Base-by-base conservation (phyloP, 2,329 filamentous ascomycete genomes). In the Trichoderma pleuroti region DNA sequence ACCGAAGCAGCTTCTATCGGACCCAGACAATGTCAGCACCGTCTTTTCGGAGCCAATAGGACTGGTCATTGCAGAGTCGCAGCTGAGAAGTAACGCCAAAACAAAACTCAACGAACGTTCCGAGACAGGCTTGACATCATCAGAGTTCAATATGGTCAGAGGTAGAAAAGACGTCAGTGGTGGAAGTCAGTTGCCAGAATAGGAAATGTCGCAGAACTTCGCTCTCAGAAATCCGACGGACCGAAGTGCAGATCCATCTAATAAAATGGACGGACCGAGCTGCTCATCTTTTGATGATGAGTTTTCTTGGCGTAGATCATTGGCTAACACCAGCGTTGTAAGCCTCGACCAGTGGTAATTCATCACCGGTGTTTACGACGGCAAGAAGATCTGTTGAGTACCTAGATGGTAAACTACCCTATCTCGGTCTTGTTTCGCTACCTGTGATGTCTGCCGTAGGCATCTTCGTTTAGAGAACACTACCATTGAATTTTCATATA, bases 391-490 rank as follows among this genome's bases (percentile, higher is more conserved):
- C 16, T 42, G 18, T 10, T 42, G n/a, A 16, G 39, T n/a, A n/a
- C n/a, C n/a, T n/a, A n/a, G 39, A 42, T 42, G 8, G 16, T 1
- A 42, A 42, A 42, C 39, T 42, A 42, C 18, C 4, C 16, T 16
- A 42, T 42, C 18, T 42, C 39, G 0, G 39, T 42, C n/a, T 42
- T n/a, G 39, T 42, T 42, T 42, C 36, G 8, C 36, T 42, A 16
- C 7, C 7, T 42, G 36, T 42, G 36, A 18, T 3, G 1, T 0
- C 16, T 4, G 18, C 3, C 8, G 36, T 42, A 42, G 4, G 18
- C 16, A 42, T 42, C 39, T 5, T 42, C 39, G 4, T 16, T 42
- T 0, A 2, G 4, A 1, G 4, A 1, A 9, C 1, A 2, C 0
- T 42, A 42, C 8, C 18, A n/a, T 10, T n/a, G 39, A 8, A 42